These are phyloP conservation scores for Astragalus membranaceus DNA, from an alignment of 306 rosid genomes.

Conservation along the genomic window DNA sequence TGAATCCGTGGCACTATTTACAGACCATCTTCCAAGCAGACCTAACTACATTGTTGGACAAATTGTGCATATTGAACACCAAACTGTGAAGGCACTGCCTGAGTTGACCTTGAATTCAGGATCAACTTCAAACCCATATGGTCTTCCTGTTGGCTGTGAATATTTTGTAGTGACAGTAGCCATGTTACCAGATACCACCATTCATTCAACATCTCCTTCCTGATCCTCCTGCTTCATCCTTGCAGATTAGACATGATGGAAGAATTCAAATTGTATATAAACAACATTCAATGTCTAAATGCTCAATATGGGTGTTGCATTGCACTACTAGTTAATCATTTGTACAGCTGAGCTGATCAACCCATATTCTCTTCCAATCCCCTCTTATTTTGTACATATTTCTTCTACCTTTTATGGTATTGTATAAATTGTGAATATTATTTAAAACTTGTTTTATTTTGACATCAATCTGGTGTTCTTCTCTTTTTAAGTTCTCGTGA, in stretches of 20 bases:
- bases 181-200: constrained; percentile 85
- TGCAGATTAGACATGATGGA: constrained; percentile 87
- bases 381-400: constrained; percentile 38
- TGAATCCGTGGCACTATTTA: constrained; percentile 89
- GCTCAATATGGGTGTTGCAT: constrained; percentile 43
- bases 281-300: constrained; percentile 29
- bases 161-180: constrained; percentile 93
- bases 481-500: not conserved
- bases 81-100: constrained; percentile 49
- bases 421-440: constrained; percentile 39
- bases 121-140: constrained; percentile 67
- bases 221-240: constrained; percentile 68
- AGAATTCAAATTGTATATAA: constrained; percentile 74
- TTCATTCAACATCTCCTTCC: constrained; percentile 94
- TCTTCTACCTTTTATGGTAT: not conserved
- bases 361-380: constrained; percentile 37
- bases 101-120: constrained; percentile 94
- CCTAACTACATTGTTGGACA: constrained; percentile 95
- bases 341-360: constrained; percentile 56
- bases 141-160: constrained; percentile 98
- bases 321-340: constrained; percentile 30
- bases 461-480: not conserved
- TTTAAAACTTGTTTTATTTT: constrained; percentile 21
- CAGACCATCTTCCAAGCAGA: constrained; percentile 65
- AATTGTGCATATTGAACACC: constrained; percentile 95